Evolutionary conservation across 1,284 basidiomycete species (phyloP).

Genomic region (Hemileia vastatrix): DNA sequence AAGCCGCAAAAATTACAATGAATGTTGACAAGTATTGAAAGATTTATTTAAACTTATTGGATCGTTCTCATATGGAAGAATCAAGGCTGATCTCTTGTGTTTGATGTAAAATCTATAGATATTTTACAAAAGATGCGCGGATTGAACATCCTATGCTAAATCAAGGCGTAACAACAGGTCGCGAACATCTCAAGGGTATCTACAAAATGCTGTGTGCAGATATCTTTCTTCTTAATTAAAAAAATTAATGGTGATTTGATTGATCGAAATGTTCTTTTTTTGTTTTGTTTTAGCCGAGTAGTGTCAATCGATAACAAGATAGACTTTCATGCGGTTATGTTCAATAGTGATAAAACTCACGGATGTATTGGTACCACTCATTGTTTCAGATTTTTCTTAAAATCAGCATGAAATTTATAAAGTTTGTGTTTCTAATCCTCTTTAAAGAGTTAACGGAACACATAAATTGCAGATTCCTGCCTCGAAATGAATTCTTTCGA

Average conservation of each 20-base stretch:
- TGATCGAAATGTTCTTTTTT: neutral
- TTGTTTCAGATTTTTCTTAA: neutral
- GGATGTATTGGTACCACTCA: constrained; percentile 1
- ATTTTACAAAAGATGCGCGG: constrained; percentile 10
- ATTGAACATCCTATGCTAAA: constrained; percentile 10
- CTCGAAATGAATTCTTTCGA: neutral
- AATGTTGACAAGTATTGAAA: constrained; percentile 1
- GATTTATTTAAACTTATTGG: neutral
- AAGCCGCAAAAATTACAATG: neutral
- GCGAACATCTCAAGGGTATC: constrained; percentile 14
- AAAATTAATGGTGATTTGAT: no score
- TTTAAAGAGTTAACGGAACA: constrained; percentile 5
- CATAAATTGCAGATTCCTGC: neutral
- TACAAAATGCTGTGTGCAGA: neutral
- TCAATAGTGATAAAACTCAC: constrained; percentile 12
- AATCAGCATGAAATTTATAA: neutral
- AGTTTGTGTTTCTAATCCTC: neutral
- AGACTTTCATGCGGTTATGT: constrained; percentile 10
- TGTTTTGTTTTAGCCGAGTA: neutral
- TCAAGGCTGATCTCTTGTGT: neutral
- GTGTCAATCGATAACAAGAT: neutral
- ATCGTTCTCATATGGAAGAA: neutral
- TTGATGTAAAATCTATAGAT: constrained; percentile 2
- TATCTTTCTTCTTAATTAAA: no score
- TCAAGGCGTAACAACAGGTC: constrained; percentile 6